phyloP scores from a whole-genome alignment of 1,139 yeast genomes.

The Yamadazyma aaseri region DNA sequence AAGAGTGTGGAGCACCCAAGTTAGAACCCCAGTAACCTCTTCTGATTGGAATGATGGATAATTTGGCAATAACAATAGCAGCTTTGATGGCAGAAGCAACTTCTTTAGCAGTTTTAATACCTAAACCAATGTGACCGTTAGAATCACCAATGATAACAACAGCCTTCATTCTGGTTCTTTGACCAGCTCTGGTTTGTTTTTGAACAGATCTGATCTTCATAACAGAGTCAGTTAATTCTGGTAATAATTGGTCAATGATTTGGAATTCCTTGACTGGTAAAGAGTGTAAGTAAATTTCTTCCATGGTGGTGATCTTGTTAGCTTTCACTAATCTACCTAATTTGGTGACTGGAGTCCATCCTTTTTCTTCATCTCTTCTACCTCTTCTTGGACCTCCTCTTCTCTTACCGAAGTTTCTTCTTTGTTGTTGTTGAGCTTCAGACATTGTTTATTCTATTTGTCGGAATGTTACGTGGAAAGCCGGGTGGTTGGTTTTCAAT shows the following conservation, averaged over 20 bases:
- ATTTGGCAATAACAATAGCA: slow-evolving; percentile 98
- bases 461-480: slow-evolving; percentile 92
- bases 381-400: slow-evolving; percentile 53
- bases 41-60: slow-evolving; percentile 98
- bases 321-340: slow-evolving; percentile 99
- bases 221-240: slow-evolving; percentile 96
- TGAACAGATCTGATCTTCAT: slow-evolving; percentile 99
- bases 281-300: slow-evolving; percentile 99
- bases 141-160: slow-evolving; percentile 99
- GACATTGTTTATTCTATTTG: slow-evolving; percentile 51
- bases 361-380: slow-evolving; percentile 91
- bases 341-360: slow-evolving; percentile 99
- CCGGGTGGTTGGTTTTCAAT: slow-evolving; percentile 90
- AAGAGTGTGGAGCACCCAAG: slow-evolving; percentile 99
- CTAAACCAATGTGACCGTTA: slow-evolving; percentile 99
- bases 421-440: slow-evolving; percentile 53
- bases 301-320: slow-evolving; percentile 94
- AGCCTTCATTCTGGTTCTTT: slow-evolving; percentile 99
- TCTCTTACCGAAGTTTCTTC: slow-evolving; percentile 69
- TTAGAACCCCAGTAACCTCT: slow-evolving; percentile 99
- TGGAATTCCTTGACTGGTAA: slow-evolving; percentile 99
- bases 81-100: slow-evolving; percentile 99
- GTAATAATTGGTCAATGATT: slow-evolving; percentile 95
- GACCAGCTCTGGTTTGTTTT: slow-evolving; percentile 99
- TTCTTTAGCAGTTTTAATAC: slow-evolving; percentile 99